Evolutionary conservation across 306 rosid species (phyloP).

Genomic region (Acacia acuminata): DNA sequence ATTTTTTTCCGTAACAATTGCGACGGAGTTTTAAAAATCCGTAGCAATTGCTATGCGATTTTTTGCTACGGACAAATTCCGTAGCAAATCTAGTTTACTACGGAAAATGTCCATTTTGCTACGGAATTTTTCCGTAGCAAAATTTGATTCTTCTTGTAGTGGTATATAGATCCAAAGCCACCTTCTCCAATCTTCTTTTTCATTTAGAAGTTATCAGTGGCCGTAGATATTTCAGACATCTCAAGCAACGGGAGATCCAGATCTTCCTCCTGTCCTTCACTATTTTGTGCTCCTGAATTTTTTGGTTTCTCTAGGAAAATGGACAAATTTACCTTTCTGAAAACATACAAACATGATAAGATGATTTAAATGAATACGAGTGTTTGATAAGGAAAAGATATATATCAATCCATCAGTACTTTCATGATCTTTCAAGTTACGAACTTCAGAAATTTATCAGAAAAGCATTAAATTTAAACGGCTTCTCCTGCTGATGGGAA

Average conservation of each 20-base stretch:
- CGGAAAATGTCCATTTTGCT: no score
- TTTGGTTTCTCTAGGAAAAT: background rate
- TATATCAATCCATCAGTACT: background rate
- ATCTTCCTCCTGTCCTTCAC: conserved; percentile 36
- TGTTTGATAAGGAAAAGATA: background rate
- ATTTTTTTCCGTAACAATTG: no score
- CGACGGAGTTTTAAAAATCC: no score
- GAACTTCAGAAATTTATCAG: background rate
- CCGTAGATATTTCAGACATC: conserved; percentile 24
- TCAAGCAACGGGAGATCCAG: conserved; percentile 39
- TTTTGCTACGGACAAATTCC: no score
- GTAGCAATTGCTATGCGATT: no score
- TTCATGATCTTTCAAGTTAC: background rate
- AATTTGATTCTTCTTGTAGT: no score
- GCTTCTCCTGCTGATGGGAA: background rate
- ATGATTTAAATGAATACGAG: background rate
- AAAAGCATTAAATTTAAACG: background rate
- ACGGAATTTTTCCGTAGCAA: no score
- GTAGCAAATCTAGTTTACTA: no score
- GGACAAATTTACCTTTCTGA: background rate
- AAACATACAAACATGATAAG: background rate
- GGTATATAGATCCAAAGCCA: conserved; percentile 47
- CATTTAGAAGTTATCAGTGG: conserved; percentile 32
- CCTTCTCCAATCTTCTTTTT: conserved; percentile 43
- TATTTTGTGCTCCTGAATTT: background rate